Base-by-base conservation (phyloP, 208 protist genomes). In the Porcisia deanei region DNA sequence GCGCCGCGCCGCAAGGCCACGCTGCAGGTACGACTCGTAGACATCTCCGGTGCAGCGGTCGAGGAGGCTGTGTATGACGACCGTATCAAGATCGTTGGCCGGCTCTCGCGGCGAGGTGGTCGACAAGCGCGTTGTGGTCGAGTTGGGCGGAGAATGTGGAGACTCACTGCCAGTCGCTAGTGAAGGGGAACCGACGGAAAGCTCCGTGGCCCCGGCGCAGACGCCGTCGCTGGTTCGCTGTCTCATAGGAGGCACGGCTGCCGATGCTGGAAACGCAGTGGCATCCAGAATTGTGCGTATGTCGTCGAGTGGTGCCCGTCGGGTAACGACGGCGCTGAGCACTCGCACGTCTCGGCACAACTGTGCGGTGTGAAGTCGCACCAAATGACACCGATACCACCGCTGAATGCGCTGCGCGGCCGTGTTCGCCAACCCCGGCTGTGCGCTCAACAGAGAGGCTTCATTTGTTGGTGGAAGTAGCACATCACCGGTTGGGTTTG, bases 41-140 rank as follows among this genome's bases (percentile, higher is more conserved):
- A 88, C 85, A 54, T 88, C 85, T 1, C 81, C 85, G 16, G 80
- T 82, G 76, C 70, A 77, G 43, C 68, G 75, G n/a, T 81, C 57
- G 7, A 85, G 60, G 3, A 88, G 67, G 57, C 8, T 75, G 16
- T 70, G 65, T 54, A 88, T 73, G 58, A 18, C 54, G 0, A 18
- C 16, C 2, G 67, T 20, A 10, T 74, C 74, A 20, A 55, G 45
- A 41, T 14, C 37, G 30, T 63, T 37, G 20, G 3, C 43, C 57
- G 25, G 18, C 18, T 75, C 71, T 37, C 37, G 68, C 37, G n/a
- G 52, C 47, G 53, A 5, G 53, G 67, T 30, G 14, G 67, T 25
- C 18, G 14, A n/a, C 47, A 12, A 70, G 3, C 34, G n/a, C 7
- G n/a, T 14, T n/a, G 52, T 7, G 45, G 30, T 45, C 43, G 47